Conservation (phyloP, 768 basidiomycete genomes). For the Melanogaster broomeanus region DNA sequence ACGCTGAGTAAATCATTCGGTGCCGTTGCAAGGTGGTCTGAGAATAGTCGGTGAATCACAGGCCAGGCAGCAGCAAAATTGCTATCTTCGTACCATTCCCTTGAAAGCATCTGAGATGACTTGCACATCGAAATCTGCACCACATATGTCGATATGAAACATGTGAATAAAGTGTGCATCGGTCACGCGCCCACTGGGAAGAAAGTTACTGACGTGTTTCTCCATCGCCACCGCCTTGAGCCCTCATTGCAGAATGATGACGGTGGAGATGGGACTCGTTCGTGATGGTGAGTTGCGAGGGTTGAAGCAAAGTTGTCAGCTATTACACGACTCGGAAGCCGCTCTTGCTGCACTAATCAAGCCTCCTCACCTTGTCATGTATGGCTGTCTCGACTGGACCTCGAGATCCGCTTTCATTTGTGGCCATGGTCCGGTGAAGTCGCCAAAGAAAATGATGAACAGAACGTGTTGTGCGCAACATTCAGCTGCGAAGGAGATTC, state of each 20-base stretch:
- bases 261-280: constrained; percentile 88
- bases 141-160: constrained; percentile 14
- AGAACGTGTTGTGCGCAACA: constrained; percentile 26
- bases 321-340: constrained; percentile 34
- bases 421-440: constrained; percentile 29
- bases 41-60: constrained; percentile 12
- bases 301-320: constrained; percentile 64
- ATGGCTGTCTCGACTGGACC: constrained; percentile 65
- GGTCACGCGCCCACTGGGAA: constrained; percentile 12
- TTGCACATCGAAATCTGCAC: constrained; percentile 73
- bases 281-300: constrained; percentile 61
- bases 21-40: constrained; percentile 81
- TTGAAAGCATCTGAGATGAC: constrained; percentile 72
- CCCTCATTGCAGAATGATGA: constrained; percentile 82
- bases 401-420: constrained; percentile 25
- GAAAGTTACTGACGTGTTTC: constrained; percentile 75
- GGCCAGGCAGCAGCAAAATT: constrained; percentile 5
- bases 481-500: constrained; percentile 16
- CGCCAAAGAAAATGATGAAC: constrained; percentile 18
- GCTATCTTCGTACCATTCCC: constrained; percentile 58
- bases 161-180: constrained; percentile 20
- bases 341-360: constrained; percentile 23
- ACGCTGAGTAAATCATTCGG: constrained; percentile 71
- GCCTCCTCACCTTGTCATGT: constrained; percentile 50
- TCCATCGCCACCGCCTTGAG: constrained; percentile 61